Evolutionary conservation across 345 rosid species (phyloP).

Genomic region (Streptanthus diversifolius): DNA sequence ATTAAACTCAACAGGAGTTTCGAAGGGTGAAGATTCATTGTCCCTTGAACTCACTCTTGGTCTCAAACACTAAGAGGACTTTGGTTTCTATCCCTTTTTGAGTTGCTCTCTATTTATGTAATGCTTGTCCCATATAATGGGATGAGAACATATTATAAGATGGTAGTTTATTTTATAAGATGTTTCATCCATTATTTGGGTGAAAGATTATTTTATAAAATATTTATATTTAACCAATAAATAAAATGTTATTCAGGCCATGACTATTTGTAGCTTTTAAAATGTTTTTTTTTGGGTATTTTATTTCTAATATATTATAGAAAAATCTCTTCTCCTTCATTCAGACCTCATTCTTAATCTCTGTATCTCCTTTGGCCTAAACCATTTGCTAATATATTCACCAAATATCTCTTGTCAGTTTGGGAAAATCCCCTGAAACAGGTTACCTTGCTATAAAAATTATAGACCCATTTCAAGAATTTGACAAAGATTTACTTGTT

Average conservation of each 20-base stretch:
- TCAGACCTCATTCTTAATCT: no score
- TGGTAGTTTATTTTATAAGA: neutral
- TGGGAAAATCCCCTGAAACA: no score
- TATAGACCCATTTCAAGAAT: no score
- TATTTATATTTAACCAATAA: neutral
- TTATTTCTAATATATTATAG: no score
- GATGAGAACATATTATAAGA: neutral
- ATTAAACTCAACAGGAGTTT: neutral
- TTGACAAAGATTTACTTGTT: no score
- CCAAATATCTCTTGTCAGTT: no score
- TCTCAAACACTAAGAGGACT: slow-evolving; percentile 4
- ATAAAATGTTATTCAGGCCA: neutral
- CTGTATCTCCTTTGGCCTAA: no score
- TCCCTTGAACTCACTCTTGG: slow-evolving; percentile 29
- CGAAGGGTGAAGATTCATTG: neutral
- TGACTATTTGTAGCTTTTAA: no score
- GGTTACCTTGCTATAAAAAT: neutral
- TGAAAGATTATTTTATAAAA: neutral
- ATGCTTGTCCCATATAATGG: neutral
- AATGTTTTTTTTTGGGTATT: no score
- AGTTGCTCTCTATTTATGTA: slow-evolving; percentile 2
- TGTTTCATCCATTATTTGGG: neutral
- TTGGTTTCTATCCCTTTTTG: neutral
- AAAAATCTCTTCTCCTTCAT: no score
- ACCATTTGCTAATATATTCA: no score